Evolutionary conservation across 345 rosid genomes (phyloP), one percentile per base, ranked within the genome.

Genomic region (Eucalyptus shirleyi): DNA sequence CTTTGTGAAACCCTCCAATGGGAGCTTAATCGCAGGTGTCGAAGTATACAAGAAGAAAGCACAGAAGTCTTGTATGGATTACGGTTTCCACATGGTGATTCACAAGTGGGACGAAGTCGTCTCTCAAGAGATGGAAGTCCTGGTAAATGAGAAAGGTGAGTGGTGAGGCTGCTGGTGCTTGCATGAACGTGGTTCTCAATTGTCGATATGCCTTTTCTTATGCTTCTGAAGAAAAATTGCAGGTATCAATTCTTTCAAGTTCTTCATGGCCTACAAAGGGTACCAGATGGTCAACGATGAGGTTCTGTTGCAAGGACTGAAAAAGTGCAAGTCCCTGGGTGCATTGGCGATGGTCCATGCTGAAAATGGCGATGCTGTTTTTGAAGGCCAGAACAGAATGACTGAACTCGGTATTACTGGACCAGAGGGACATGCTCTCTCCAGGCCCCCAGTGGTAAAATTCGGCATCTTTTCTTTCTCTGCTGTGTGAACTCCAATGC

Each of bases 311-410:
- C 95, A 96, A 92, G 99, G 99, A 51, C 90, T 98, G 40, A 94
- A 96, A 93, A 93, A 91, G 91, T 97, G 99, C 90, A 98, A 97
- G 93, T 94, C 98, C 87, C 97, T 98, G 30, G 99, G 99, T 88
- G 99, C 99, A 90, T 88, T 97, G 92, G 97, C 98, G 15, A 98
- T 98, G 99, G 99, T 98, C 91, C 99, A 98, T 92, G 99, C 99
- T 86, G 99, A 98, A 95, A 97, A 98, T 86, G 99, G 99, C 80
- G 99, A 98, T 94, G 99, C 97, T n/a, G 99, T 97, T 23, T 94
- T 93, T 37, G 98, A 95, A 94, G 99, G 99, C 59, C 99, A 98
- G 92, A 93, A 94, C 81, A 92, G 97, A 92, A 97, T 98, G 97
- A 95, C 96, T 81, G 96, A 96, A 83, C 96, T 98, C 34, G 99